These are phyloP conservation scores for Diaporthe vaccinii DNA, from an alignment of 2,329 filamentous ascomycete genomes.

Conservation along the genomic window DNA sequence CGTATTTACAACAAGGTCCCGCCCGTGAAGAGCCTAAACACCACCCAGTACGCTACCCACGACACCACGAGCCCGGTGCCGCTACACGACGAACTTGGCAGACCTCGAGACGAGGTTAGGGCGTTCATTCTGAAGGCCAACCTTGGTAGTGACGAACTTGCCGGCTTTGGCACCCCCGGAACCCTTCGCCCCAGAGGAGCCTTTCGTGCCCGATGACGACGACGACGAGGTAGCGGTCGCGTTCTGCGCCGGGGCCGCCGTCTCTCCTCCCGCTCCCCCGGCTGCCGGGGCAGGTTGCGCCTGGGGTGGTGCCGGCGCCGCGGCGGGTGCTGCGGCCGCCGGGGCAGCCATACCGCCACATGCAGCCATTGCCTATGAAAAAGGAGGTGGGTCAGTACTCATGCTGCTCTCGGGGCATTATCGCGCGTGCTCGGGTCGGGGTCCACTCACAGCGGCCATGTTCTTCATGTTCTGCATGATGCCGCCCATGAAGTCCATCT, in stretches of 20 bases:
- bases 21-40: constrained; percentile 23
- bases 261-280: background rate
- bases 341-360: constrained; percentile 10
- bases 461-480: constrained; percentile 44
- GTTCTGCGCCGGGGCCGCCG: background rate
- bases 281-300: background rate
- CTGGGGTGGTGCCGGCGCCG: background rate
- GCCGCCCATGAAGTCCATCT: constrained; percentile 42
- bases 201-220: background rate
- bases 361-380: constrained; percentile 20
- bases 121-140: constrained; percentile 17
- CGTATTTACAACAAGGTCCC: constrained; percentile 31
- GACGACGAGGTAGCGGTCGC: background rate
- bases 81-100: constrained; percentile 17
- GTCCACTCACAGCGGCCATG: constrained; percentile 39
- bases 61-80: background rate
- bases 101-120: constrained; percentile 24
- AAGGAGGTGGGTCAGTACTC: background rate
- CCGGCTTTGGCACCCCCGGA: constrained; percentile 13
- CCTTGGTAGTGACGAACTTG: constrained; percentile 10
- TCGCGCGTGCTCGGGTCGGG: background rate
- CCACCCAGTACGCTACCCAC: constrained; percentile 11
- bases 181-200: background rate
- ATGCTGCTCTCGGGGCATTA: background rate
- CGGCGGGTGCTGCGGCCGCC: background rate